Base-by-base conservation (phyloP, 1,139 yeast species). In the Hyphopichia fennica region DNA sequence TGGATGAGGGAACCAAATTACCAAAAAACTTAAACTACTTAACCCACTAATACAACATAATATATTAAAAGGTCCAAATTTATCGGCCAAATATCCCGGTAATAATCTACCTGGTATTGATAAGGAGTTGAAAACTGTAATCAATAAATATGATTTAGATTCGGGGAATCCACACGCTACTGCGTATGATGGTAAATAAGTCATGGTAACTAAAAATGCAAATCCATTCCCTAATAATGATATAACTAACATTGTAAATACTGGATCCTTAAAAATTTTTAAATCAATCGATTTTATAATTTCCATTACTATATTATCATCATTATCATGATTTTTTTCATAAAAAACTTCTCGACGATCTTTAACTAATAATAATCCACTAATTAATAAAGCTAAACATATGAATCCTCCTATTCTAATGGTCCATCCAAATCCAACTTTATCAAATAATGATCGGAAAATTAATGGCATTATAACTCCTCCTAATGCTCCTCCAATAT, bases 191-290 rank as follows among this genome's bases (percentile, higher is more conserved):
- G 67, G 61, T 34, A 62, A 47, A 41, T 58, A 62, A 13, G 64
- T 61, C 35, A 54, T 37, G 1, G 65, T 47, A 11, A 63, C 49
- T 35, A 60, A 49, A 43, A 60, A 61, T 9, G 61, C 59, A 41
- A 65, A 56, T 10, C 69, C 68, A 49, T 62, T 64, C n/a, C 66
- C 67, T 15, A 65, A 48, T 39, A 65, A 51, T 15, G 65, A 60
- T 17, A 59, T 32, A 4, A 63, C 69, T 35, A 65, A 47, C 38
- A 58, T 54, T 1, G 60, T 43, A 43, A 59, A 65, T 25, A 60
- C 51, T 42, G 40, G 50, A 41, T 62, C 60, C 44, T 54, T 57
- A 44, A 63, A 62, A 11, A 60, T 59, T 22, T 45, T 49, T 11
- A 62, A 48, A 46, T 63, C 67, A 38, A 65, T 56, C 3, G 68